Evolutionary conservation across 768 basidiomycete genomes (phyloP), one percentile per base, ranked within the genome.

Genomic region (Pisolithus tinctorius): DNA sequence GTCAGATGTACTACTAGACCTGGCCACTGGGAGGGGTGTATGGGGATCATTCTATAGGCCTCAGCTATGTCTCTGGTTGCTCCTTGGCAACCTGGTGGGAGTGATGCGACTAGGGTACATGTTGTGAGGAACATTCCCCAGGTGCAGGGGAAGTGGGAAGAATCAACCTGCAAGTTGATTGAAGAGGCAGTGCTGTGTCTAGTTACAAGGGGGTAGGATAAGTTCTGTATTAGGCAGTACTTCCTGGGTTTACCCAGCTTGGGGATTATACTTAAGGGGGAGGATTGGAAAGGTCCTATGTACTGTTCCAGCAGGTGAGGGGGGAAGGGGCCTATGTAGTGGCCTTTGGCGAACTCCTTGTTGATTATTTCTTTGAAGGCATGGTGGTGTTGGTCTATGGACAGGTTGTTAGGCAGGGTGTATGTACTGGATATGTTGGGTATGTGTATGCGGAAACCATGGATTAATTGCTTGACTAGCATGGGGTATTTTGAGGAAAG

Each of bases 1-100:
- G n/a, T n/a, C n/a, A n/a, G n/a, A n/a, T n/a, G n/a, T n/a, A n/a
- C n/a, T n/a, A n/a, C n/a, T n/a, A n/a, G n/a, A n/a, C n/a, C n/a
- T n/a, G 70, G 71, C 73, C 71, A 77, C 34, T 75, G 74, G 0
- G 57, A 56, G 0, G 54, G 62, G 11, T 60, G 55, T 0, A 71
- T 34, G 0, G 69, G 71, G 0, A 74, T 56, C 0, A 61, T 69
- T 38, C 37, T 4, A n/a, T 38, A 38, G 11, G 60, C 55, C 56
- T 67, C n/a, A n/a, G n/a, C n/a, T n/a, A n/a, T n/a, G n/a, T 42
- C 11, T 6, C 11, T n/a, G 17, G 40, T 42, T 3, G 40, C 16
- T 42, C 40, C 40, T 20, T 42, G n/a, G 11, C n/a, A 3, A 8
- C 37, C 37, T 38, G 37, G 37, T 4, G 37, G 37, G 17, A 38